These are phyloP conservation scores for Austroboletus sp. DNA, from an alignment of 1,284 basidiomycete genomes.

Conservation along the genomic window DNA sequence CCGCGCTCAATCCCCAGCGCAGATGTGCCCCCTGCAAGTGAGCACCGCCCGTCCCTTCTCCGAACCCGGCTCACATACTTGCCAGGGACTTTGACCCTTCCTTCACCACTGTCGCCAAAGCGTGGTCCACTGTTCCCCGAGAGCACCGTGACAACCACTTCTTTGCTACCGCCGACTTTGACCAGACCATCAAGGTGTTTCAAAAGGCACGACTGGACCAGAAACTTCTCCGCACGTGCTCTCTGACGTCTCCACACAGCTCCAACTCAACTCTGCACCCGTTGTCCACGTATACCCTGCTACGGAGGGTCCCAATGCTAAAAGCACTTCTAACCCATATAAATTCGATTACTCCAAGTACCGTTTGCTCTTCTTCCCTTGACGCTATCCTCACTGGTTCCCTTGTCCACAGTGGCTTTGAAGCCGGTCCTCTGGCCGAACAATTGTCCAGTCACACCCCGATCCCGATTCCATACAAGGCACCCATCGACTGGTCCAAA, in stretches of 20 bases:
- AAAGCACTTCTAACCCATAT: slow-evolving; percentile 49
- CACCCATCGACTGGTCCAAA: slow-evolving; percentile 64
- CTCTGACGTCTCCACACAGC: slow-evolving; percentile 26
- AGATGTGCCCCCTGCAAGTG: slow-evolving; percentile 79
- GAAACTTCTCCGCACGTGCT: not conserved
- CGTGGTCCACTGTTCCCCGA: slow-evolving; percentile 62
- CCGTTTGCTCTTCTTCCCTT: slow-evolving; percentile 14
- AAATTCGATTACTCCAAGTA: slow-evolving; percentile 78
- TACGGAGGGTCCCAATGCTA: slow-evolving; percentile 59
- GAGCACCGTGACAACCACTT: slow-evolving; percentile 73
- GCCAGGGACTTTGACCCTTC: slow-evolving; percentile 77
- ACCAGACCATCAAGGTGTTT: slow-evolving; percentile 67
- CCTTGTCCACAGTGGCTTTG: slow-evolving; percentile 64
- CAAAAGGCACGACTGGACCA: slow-evolving; percentile 53
- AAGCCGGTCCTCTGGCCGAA: slow-evolving; percentile 67
- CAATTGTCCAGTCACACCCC: slow-evolving; percentile 70
- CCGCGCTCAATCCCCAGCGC: slow-evolving; percentile 72
- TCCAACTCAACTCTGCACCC: slow-evolving; percentile 75
- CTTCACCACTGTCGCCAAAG: slow-evolving; percentile 70
- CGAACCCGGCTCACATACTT: not conserved
- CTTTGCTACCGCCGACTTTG: slow-evolving; percentile 88
- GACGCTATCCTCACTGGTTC: slow-evolving; percentile 7
- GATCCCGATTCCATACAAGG: slow-evolving; percentile 64
- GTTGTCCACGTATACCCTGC: slow-evolving; percentile 75
- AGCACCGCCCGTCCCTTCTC: slow-evolving; percentile 16